Percentiles rank a stretch among this genome's conserved stretches.
phyloP scores from a whole-genome alignment of 2,329 filamentous ascomycete genomes.

The Exophiala aquamarina region DNA sequence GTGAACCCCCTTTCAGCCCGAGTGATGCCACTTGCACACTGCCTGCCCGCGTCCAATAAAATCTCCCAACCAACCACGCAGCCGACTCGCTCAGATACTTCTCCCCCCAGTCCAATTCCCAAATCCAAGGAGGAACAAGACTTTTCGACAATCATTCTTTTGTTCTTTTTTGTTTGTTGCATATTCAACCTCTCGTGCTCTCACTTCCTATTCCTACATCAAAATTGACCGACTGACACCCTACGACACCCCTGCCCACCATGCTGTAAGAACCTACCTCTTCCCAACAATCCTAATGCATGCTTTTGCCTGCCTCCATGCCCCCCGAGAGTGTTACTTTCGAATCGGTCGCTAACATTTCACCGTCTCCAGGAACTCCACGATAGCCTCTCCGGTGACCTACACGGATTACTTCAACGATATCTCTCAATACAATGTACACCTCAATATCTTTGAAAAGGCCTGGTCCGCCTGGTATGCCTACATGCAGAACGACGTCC shows the following conservation, averaged over 20 bases:
- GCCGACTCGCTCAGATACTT: slow-evolving; percentile 13
- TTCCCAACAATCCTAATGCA: too few relatives aligned
- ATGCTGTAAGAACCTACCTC: slow-evolving; percentile 2
- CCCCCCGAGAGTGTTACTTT: not conserved
- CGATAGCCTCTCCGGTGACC: slow-evolving; percentile 48
- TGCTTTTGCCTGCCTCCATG: too few relatives aligned
- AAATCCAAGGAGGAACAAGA: slow-evolving; percentile 1
- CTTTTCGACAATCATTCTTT: not conserved
- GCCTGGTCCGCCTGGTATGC: slow-evolving; percentile 97
- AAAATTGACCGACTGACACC: not conserved
- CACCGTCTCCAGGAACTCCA: slow-evolving; percentile 45
- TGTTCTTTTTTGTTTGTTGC: not conserved
- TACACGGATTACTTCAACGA: slow-evolving; percentile 68
- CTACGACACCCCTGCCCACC: not conserved
- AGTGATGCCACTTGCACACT: slow-evolving; percentile 20
- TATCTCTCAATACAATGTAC: slow-evolving; percentile 72
- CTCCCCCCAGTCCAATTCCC: slow-evolving; percentile 1
- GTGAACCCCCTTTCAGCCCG: slow-evolving; percentile 12
- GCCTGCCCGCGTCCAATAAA: slow-evolving; percentile 18
- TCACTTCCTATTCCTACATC: not conserved
- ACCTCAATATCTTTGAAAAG: slow-evolving; percentile 82
- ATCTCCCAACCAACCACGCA: slow-evolving; percentile 7
- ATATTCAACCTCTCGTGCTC: not conserved
- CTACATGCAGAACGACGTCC: slow-evolving; percentile 95
- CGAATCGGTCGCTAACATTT: slow-evolving; percentile 1